These are phyloP conservation scores for Magnusiomyces magnusii DNA, from an alignment of 1,139 yeast species.

Conservation along the genomic window DNA sequence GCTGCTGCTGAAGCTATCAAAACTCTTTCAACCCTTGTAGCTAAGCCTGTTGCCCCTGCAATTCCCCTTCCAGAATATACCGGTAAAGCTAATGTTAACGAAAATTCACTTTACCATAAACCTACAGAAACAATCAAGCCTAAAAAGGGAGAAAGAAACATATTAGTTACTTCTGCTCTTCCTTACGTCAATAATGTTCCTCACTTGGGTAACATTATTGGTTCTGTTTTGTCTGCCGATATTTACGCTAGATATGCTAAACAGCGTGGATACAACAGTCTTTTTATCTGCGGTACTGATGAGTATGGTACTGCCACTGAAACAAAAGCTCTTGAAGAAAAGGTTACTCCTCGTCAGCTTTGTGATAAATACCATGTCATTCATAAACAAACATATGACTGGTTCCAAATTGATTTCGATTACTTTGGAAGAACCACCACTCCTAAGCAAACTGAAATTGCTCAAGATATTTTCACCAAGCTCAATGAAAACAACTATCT, in stretches of 20 bases:
- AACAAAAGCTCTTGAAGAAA: constrained; percentile 94
- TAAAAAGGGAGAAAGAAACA: constrained; percentile 61
- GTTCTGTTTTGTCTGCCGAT: constrained; percentile 92
- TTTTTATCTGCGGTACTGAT: constrained; percentile 93
- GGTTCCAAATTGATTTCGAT: constrained; percentile 96
- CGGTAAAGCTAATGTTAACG: constrained; percentile 41
- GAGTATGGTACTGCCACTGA: constrained; percentile 99
- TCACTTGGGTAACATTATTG: constrained; percentile 93
- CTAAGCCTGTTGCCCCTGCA: constrained; percentile 3
- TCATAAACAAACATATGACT: constrained; percentile 85
- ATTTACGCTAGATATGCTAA: constrained; percentile 87
- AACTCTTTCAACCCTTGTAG: background rate
- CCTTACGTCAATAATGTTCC: constrained; percentile 99
- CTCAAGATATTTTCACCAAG: constrained; percentile 83
- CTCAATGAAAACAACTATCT: constrained; percentile 65
- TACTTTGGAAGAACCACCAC: constrained; percentile 97
- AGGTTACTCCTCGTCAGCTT: constrained; percentile 74
- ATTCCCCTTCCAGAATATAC: constrained; percentile 38
- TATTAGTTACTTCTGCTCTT: constrained; percentile 87
- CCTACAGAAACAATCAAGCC: constrained; percentile 41
- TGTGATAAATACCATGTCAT: constrained; percentile 85
- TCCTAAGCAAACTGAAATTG: constrained; percentile 82
- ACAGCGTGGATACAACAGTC: constrained; percentile 78
- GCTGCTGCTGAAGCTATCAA: constrained; percentile 19
- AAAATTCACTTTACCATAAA: constrained; percentile 26